Evolutionary conservation across 495 filamentous ascomycete genomes (phyloP).

Genomic region (Penicillium ochrochloron): DNA sequence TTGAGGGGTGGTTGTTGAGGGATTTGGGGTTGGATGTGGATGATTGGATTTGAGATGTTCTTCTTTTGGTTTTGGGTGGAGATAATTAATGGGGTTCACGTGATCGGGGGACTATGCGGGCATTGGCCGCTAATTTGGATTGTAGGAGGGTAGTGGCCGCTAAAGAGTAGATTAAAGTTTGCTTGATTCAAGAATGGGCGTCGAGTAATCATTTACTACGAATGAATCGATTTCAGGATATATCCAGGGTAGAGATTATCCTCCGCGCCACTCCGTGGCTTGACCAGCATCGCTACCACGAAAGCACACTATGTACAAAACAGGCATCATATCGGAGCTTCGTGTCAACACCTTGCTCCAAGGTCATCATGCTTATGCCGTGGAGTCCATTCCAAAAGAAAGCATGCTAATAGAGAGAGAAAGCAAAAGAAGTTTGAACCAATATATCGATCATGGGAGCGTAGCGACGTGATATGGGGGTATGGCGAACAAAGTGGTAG

Average conservation of each 20-base stretch:
- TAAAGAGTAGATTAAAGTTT: not conserved
- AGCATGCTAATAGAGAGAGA: constrained; percentile 19
- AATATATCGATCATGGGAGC: constrained; percentile 38
- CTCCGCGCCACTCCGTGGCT: constrained; percentile 14
- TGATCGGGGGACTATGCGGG: not conserved
- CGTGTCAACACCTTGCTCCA: constrained; percentile 21
- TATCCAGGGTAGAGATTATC: constrained; percentile 17
- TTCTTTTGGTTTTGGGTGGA: not conserved
- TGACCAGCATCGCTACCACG: constrained; percentile 20
- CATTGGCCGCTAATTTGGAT: not conserved
- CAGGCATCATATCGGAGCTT: constrained; percentile 18
- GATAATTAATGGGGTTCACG: constrained; percentile 4
- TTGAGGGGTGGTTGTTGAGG: constrained; percentile 14
- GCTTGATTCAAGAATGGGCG: not conserved
- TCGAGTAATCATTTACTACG: not conserved
- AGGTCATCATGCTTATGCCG: constrained; percentile 23
- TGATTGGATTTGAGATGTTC: not conserved
- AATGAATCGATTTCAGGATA: not conserved
- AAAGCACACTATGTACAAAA: constrained; percentile 29
- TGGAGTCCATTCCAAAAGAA: constrained; percentile 20
- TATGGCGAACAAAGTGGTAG: constrained; percentile 10
- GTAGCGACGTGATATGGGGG: constrained; percentile 33
- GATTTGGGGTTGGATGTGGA: constrained; percentile 7
- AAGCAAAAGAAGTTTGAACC: constrained; percentile 13
- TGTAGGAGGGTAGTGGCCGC: not conserved